phyloP scores from a whole-genome alignment of 208 protist genomes.

The Trypanosoma vivax region DNA sequence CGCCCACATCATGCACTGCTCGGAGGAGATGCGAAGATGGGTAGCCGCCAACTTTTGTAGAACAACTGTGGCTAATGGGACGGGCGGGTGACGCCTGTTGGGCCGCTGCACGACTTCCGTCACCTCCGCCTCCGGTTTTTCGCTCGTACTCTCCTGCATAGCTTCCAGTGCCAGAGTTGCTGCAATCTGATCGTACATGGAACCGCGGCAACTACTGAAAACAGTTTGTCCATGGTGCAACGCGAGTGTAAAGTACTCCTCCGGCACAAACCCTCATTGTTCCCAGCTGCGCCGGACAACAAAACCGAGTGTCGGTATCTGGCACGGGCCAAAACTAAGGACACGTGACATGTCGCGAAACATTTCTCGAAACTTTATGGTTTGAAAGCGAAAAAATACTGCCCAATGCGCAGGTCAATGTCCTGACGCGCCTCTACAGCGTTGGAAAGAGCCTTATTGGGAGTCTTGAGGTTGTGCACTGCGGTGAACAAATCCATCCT shows the following conservation, averaged over 20 bases:
- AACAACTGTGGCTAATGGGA: conserved; percentile 97
- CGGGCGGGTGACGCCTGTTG: conserved; percentile 67
- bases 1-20: conserved; percentile 93
- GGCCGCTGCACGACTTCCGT: conserved; percentile 74
- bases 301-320: conserved; percentile 95
- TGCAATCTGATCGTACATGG: conserved; percentile 65
- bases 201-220: conserved; percentile 61
- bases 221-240: conserved; percentile 45
- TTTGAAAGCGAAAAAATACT: conserved; percentile 93
- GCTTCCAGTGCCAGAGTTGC: conserved; percentile 63
- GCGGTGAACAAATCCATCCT: conserved; percentile 73
- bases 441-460: conserved; percentile 83
- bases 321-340: conserved; percentile 93
- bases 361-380: conserved; percentile 62
- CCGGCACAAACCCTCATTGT: conserved; percentile 71
- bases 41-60: conserved; percentile 93
- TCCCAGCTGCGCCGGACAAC: conserved; percentile 86
- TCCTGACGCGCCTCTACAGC: conserved; percentile 94
- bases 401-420: conserved; percentile 94
- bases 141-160: conserved; percentile 47
- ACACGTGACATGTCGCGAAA: conserved; percentile 68
- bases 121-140: conserved; percentile 33
- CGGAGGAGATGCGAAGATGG: conserved; percentile 90
- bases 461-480: conserved; percentile 71
- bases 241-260: conserved; percentile 71